Conservation (phyloP, 2,329 filamentous ascomycete species). For the Fusarium sp. region DNA sequence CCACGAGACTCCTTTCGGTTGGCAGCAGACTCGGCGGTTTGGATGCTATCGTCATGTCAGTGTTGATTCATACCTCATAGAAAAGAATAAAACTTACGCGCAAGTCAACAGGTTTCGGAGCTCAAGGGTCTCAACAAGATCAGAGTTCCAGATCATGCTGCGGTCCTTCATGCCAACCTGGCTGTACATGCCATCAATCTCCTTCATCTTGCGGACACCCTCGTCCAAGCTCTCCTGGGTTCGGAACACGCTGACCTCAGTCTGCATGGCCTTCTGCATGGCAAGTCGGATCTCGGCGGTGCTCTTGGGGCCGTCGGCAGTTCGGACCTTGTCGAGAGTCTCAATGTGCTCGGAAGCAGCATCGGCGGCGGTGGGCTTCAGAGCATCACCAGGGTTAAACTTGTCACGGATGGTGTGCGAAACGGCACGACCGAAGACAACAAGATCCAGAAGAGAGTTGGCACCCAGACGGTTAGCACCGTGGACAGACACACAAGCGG, state of each 20-base stretch:
- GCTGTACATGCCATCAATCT: slow-evolving; percentile 82
- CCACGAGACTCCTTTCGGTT: slow-evolving; percentile 98
- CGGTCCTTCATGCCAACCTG: slow-evolving; percentile 96
- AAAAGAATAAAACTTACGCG: slow-evolving; percentile 72
- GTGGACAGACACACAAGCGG: slow-evolving; percentile 97
- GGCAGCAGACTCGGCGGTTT: slow-evolving; percentile 91
- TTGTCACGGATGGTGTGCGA: slow-evolving; percentile 97
- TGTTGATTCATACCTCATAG: neutral
- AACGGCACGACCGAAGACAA: slow-evolving; percentile 97
- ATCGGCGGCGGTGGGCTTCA: slow-evolving; percentile 83
- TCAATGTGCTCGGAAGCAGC: slow-evolving; percentile 89
- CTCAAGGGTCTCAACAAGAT: slow-evolving; percentile 95
- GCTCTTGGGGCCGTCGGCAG: slow-evolving; percentile 83
- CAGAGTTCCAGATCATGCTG: slow-evolving; percentile 99
- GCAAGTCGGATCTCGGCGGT: slow-evolving; percentile 88
- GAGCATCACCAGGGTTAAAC: slow-evolving; percentile 83
- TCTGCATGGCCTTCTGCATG: slow-evolving; percentile 99
- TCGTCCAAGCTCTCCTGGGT: slow-evolving; percentile 94
- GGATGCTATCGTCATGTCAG: slow-evolving; percentile 65
- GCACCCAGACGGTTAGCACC: slow-evolving; percentile 97
- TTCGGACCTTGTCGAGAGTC: slow-evolving; percentile 87
- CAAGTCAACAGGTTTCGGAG: slow-evolving; percentile 95
- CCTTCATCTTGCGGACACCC: slow-evolving; percentile 87
- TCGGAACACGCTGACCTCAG: slow-evolving; percentile 95
- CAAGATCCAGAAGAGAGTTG: slow-evolving; percentile 96